Evolutionary conservation across 768 basidiomycete genomes (phyloP).

Genomic region (Rhizopogon salebrosus): DNA sequence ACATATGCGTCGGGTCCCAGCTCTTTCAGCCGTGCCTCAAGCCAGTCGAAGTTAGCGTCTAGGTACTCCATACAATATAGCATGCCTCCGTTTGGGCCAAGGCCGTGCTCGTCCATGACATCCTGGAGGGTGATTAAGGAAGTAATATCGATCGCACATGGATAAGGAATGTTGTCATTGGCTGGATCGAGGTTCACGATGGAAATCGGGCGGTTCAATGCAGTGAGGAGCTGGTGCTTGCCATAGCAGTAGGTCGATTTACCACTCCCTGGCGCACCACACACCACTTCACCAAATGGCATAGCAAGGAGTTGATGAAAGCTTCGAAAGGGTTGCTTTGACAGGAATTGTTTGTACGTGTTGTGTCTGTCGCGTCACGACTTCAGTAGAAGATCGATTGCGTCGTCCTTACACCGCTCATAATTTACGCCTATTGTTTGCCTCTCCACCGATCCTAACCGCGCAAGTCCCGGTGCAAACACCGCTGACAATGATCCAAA

Average conservation of each 20-base stretch:
- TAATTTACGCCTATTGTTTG: too few species aligned
- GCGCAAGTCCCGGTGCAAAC: too few species aligned
- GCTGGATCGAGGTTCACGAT: constrained; percentile 97
- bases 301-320: constrained; percentile 30
- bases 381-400: too few species aligned
- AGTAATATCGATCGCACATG: constrained; percentile 82
- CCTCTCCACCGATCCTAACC: too few species aligned
- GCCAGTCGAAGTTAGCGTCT: constrained; percentile 90
- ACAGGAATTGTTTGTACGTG: too few species aligned
- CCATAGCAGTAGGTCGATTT: constrained; percentile 89
- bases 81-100: constrained; percentile 97
- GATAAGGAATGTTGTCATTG: constrained; percentile 85
- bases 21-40: constrained; percentile 61
- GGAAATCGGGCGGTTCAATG: constrained; percentile 79
- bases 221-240: constrained; percentile 84
- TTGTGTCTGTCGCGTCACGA: too few species aligned
- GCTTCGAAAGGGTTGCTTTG: too few species aligned
- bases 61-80: constrained; percentile 96
- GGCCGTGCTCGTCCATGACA: constrained; percentile 75
- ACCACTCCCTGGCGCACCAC: constrained; percentile 81
- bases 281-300: constrained; percentile 87
- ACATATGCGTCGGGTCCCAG: constrained; percentile 77
- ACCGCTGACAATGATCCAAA: too few species aligned
- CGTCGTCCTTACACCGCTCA: too few species aligned
- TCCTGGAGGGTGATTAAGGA: constrained; percentile 82